Base-by-base conservation (phyloP, 768 basidiomycete species). In the Tylopilus plumbeoviolaceoides region DNA sequence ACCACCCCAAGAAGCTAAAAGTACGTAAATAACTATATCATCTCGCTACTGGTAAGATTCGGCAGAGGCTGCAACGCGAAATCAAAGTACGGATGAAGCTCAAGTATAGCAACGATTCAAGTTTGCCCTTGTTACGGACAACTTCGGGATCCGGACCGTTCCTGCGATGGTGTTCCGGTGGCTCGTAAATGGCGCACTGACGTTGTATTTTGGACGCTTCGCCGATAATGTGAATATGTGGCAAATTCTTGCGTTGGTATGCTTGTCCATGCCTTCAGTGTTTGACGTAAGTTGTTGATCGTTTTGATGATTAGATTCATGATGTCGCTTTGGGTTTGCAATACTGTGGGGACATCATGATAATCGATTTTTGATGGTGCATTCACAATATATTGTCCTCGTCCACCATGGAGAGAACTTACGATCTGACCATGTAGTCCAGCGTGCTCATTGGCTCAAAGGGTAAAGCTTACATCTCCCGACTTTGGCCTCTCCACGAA, bases 21-120 rank as follows among this genome's bases (percentile, higher is more conserved):
- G 45, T 56, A 5, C n/a, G 10, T 36, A 15, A 40, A 7, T n/a
- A 14, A 8, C 36, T 28, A 39, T 45, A 10, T 31, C 14, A 17
- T 28, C 18, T 31, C 3, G 10, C 8, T 4, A 11, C 49, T 55
- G 31, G 51, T 18, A 36, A 11, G 15, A 7, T 49, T 15, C 48
- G 18, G 23, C 17, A 55, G 56, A 28, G 44, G 25, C 30, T 57
- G 10, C 40, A 27, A 43, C 39, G 40, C 5, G 53, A 57, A 27
- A 18, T 50, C 11, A 23, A 39, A n/a, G 33, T 55, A 20, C 55
- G 56, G 56, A 39, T 31, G 48, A 57, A 42, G 20, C 48, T 57
- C 27, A 25, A 38, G 4, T 53, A 55, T 31, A 1, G 31, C 20
- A 49, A 38, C n/a, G 44, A n/a, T n/a, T n/a, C n/a, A n/a, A n/a